phyloP scores from a whole-genome alignment of 352 stramenopile genomes.

The Peronospora destructor region DNA sequence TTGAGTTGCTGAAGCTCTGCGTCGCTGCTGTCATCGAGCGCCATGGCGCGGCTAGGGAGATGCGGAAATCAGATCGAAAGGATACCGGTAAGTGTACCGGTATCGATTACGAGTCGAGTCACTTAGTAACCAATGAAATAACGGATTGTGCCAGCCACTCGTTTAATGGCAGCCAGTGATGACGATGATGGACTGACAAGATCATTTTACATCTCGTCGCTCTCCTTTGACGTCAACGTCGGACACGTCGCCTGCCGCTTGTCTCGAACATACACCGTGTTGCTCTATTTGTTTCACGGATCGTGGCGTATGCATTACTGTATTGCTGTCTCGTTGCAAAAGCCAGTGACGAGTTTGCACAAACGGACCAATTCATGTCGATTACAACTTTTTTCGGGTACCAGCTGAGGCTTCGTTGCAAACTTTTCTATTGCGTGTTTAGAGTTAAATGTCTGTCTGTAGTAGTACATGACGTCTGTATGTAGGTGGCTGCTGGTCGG shows the following conservation, averaged over 20 bases:
- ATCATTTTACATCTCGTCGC: conserved; percentile 21
- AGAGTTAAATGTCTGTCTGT: too few relatives aligned
- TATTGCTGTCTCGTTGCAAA: conserved; percentile 1
- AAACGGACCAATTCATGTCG: conserved; percentile 86
- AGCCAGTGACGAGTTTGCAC: conserved; percentile 72
- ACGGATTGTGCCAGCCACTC: conserved; percentile 8
- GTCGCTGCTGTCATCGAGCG: conserved; percentile 28
- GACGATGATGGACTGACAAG: not conserved
- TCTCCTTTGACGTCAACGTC: too few relatives aligned
- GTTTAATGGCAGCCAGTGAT: conserved; percentile 6
- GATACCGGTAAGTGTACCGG: not conserved
- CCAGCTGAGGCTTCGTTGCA: conserved; percentile 66
- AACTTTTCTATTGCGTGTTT: not conserved
- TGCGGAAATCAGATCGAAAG: not conserved
- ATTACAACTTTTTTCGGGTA: conserved; percentile 89
- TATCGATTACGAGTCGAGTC: conserved; percentile 2
- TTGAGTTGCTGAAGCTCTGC: conserved; percentile 64
- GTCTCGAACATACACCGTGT: too few relatives aligned
- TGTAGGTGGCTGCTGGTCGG: not conserved
- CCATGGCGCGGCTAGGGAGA: conserved; percentile 10
- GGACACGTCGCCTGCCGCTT: too few relatives aligned
- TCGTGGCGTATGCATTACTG: too few relatives aligned
- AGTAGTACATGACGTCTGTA: conserved; percentile 2
- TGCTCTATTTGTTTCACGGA: too few relatives aligned
- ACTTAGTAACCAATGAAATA: conserved; percentile 12